These are phyloP conservation scores for Chalaropsis thielavioides DNA, from an alignment of 2,329 filamentous ascomycete genomes.

Conservation along the genomic window DNA sequence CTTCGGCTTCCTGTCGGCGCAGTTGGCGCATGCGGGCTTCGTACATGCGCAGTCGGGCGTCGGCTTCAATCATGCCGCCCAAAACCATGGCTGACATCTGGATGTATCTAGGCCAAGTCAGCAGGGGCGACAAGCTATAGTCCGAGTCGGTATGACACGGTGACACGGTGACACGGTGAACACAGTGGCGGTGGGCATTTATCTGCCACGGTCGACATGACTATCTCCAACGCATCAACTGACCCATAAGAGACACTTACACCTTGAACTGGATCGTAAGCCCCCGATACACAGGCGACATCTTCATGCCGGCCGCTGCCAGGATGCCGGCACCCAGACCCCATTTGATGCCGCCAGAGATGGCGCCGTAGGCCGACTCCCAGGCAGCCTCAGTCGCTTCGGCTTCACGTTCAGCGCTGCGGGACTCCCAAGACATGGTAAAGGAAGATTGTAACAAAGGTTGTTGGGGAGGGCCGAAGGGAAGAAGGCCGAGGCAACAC, in stretches of 20 bases:
- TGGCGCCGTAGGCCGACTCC: slow-evolving; percentile 54
- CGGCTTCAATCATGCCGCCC: slow-evolving; percentile 63
- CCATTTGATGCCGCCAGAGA: slow-evolving; percentile 56
- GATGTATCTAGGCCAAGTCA: slow-evolving; percentile 44
- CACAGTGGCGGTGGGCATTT: neutral
- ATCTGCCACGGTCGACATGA: neutral
- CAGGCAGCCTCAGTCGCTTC: slow-evolving; percentile 57
- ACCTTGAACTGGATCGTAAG: slow-evolving; percentile 65
- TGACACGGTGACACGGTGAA: neutral
- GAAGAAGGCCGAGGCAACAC: neutral
- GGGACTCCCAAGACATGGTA: slow-evolving; percentile 13
- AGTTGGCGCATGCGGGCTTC: slow-evolving; percentile 51
- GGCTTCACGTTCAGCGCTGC: slow-evolving; percentile 31
- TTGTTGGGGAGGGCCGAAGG: neutral
- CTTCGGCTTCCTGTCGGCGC: slow-evolving; percentile 47
- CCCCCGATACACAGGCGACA: slow-evolving; percentile 58
- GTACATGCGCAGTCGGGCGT: slow-evolving; percentile 50
- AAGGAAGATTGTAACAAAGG: neutral
- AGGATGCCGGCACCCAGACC: slow-evolving; percentile 50
- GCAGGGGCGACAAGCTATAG: neutral
- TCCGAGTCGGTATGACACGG: too few relatives aligned
- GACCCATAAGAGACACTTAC: slow-evolving; percentile 32
- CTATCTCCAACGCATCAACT: neutral
- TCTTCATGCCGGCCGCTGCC: slow-evolving; percentile 45
- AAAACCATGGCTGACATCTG: slow-evolving; percentile 80